phyloP scores from a whole-genome alignment of 225 moss, liverwort and hornwort genomes.

The Pseudisothecium myosuroides region DNA sequence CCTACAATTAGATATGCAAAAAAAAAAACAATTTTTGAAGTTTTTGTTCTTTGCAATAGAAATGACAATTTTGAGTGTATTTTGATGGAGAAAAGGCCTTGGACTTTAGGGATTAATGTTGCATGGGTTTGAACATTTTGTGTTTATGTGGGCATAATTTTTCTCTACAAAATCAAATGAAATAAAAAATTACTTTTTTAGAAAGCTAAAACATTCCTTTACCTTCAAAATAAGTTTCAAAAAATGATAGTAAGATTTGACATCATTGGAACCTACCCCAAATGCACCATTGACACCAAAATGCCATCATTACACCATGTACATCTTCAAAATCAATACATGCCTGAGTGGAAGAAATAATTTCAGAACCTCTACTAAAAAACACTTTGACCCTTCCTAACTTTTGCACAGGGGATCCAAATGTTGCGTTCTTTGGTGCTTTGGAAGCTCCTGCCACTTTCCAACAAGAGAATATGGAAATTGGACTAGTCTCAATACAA shows the following conservation, averaged over 20 bases:
- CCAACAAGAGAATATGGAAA: not conserved
- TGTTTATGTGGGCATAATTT: not conserved
- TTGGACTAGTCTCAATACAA: not conserved
- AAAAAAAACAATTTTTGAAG: too few relatives aligned
- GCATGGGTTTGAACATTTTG: fast-evolving
- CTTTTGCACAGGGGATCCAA: not conserved
- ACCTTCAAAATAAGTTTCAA: not conserved
- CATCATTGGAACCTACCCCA: fast-evolving
- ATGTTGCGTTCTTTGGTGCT: fast-evolving
- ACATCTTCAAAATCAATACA: not conserved
- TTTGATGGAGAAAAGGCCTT: too few relatives aligned
- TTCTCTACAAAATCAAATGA: fast-evolving
- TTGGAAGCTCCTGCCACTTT: not conserved
- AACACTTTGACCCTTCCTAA: not conserved
- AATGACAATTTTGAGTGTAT: too few relatives aligned
- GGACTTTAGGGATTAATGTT: too few relatives aligned
- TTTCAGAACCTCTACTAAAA: not conserved
- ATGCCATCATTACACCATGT: fast-evolving
- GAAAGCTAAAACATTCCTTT: not conserved
- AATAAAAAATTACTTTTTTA: not conserved
- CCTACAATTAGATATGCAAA: too few relatives aligned
- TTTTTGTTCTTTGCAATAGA: too few relatives aligned
- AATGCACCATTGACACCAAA: fast-evolving
- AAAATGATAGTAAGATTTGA: not conserved
- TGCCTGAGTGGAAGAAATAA: fast-evolving